Percentiles rank a stretch among this genome's conserved stretches.
Conservation (phyloP, 176 grass and related monocot species). For the Oryza glumipatula region DNA sequence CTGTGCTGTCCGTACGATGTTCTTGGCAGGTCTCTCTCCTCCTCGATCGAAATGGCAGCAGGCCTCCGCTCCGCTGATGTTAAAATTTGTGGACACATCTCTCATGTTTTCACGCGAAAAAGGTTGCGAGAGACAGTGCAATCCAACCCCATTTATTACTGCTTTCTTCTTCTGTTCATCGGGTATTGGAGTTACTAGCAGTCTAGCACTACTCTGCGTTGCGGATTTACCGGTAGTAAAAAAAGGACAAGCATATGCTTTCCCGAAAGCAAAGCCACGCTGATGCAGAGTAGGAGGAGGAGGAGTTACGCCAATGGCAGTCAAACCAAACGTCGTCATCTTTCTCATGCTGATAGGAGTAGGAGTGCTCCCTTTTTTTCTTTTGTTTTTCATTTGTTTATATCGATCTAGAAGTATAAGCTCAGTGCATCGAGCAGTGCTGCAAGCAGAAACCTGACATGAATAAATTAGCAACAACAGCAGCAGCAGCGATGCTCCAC, state of each 20-base stretch:
- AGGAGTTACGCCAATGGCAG: no score
- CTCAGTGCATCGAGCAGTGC: not conserved
- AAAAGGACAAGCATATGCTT: not conserved
- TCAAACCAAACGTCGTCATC: slow-evolving; percentile 5
- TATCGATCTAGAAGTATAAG: not conserved
- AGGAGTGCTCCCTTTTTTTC: no score
- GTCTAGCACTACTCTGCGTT: no score
- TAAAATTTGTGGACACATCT: no score
- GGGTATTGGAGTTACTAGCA: not conserved
- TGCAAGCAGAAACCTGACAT: not conserved
- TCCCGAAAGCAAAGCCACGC: not conserved
- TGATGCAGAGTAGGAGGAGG: no score
- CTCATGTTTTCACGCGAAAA: not conserved
- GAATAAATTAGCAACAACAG: not conserved
- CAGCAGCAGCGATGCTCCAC: not conserved
- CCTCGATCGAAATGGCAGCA: not conserved
- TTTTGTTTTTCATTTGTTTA: not conserved
- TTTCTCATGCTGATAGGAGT: not conserved
- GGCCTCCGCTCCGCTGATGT: not conserved
- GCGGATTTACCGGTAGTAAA: not conserved
- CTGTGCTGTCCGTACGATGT: not conserved
- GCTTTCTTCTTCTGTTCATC: not conserved
- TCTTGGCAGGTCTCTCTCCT: not conserved
- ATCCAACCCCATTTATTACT: not conserved
- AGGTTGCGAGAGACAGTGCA: not conserved